Evolutionary conservation across 2,329 filamentous ascomycete species (phyloP).

Genomic region (Aspergillus sp.): DNA sequence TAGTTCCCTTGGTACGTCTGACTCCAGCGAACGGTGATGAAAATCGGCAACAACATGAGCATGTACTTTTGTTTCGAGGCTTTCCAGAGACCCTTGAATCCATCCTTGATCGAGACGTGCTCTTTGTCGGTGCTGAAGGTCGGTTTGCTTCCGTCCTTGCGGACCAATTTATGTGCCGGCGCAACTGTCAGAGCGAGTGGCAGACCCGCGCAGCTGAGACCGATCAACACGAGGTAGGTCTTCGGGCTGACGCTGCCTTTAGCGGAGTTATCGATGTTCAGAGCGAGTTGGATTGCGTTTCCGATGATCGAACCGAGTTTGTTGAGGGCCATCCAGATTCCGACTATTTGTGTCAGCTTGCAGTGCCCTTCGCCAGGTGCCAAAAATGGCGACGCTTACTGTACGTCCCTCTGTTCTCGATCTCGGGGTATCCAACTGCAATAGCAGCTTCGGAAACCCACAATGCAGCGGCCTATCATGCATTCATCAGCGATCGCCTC

Average conservation of each 20-base stretch:
- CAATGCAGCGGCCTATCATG: too few relatives aligned
- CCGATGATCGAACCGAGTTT: not conserved
- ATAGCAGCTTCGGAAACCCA: too few relatives aligned
- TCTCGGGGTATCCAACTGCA: too few relatives aligned
- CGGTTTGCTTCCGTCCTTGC: not conserved
- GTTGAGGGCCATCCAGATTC: not conserved
- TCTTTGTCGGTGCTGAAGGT: not conserved
- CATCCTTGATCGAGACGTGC: not conserved
- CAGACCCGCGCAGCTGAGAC: not conserved
- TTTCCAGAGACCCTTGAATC: not conserved
- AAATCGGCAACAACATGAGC: too few relatives aligned
- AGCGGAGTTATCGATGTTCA: not conserved
- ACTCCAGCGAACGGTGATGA: too few relatives aligned
- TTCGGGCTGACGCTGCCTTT: not conserved
- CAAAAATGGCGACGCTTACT: too few relatives aligned
- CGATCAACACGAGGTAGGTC: not conserved
- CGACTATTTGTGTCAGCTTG: too few relatives aligned
- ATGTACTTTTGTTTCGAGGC: not conserved
- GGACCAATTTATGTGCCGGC: not conserved
- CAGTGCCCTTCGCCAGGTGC: too few relatives aligned
- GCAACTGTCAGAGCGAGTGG: not conserved
- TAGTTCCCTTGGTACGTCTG: too few relatives aligned
- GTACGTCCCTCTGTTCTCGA: too few relatives aligned
- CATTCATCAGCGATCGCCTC: too few relatives aligned
- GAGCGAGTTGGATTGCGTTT: not conserved